Evolutionary conservation across 306 rosid species (phyloP).

Genomic region (Ormosia semicastrata): DNA sequence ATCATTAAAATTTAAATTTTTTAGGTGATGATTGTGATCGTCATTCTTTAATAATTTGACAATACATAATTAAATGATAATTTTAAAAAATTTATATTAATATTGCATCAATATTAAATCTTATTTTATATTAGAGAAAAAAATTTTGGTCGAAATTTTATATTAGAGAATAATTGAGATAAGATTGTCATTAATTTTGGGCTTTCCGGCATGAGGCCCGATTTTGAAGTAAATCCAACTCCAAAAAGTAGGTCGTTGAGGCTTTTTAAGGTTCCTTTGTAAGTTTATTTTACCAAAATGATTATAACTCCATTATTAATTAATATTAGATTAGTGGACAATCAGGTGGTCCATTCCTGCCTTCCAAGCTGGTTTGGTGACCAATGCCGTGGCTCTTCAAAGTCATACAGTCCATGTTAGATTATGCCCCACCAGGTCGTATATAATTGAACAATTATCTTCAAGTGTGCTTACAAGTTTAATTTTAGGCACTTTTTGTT

Average conservation of each 20-base stretch:
- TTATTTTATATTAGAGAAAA: too few species aligned
- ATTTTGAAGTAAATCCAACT: slow-evolving; percentile 22
- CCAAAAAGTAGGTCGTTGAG: background rate
- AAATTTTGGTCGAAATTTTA: background rate
- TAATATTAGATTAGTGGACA: background rate
- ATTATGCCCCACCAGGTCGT: background rate
- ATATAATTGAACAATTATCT: background rate
- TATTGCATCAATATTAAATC: too few species aligned
- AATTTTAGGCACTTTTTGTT: background rate
- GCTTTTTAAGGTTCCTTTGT: background rate
- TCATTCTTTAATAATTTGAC: too few species aligned
- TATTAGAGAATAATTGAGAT: background rate
- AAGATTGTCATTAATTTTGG: slow-evolving; percentile 19
- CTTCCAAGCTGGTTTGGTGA: background rate
- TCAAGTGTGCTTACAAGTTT: background rate
- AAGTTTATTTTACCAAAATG: slow-evolving; percentile 3
- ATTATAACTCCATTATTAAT: background rate
- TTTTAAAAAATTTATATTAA: too few species aligned
- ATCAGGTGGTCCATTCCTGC: background rate
- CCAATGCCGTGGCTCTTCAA: background rate
- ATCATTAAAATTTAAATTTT: too few species aligned
- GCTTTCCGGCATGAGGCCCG: slow-evolving; percentile 20
- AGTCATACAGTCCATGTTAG: background rate
- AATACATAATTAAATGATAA: too few species aligned
- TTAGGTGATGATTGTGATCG: too few species aligned